Base-by-base conservation (phyloP, 2,329 filamentous ascomycete species). In the Fusarium coicis region DNA sequence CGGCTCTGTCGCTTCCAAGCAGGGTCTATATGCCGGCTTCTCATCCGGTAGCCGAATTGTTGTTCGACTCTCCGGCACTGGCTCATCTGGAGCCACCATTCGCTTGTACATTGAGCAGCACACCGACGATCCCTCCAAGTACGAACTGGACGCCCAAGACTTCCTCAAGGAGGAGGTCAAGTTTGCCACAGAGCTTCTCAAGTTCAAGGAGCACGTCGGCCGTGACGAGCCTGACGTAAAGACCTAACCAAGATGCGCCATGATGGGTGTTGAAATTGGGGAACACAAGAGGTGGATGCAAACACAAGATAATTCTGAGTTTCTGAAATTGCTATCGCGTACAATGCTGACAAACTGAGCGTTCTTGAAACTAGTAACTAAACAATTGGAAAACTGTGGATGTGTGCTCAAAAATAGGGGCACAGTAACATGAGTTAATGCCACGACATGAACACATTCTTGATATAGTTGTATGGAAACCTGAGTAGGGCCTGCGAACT, bases 101-200 rank as follows among this genome's bases (percentile, higher is more conserved):
- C 93, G 96, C 72, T 88, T 99, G 76, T 99, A 99, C 84, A 92
- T 99, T 76, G 96, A 99, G 90, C 96, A 96, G 87, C 93, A 98
- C 87, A 95, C 93, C 83, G 89, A 86, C 73, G 94, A 98, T 80
- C 87, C 91, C 70, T 91, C 89, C 70, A 95, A 91, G 68, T 97
- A 96, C 80, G 89, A 87, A 66, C 83, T 93, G 79, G 94, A 97
- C 82, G 95, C 95, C 19, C 96, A 99, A 85, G 95, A 96, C 66
- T 99, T 97, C 87, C 88, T 99, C 78, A 93, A 93, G 87, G 93
- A 94, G 65, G 94, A 97, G 81, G 94, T 99, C 79, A 89, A 92
- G 81, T 90, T 97, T 77, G 94, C 96, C 28, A 93, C 94, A 6
- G 90, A 92, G 61, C 87, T 99, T 67, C 88, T 99, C 80, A 95